Conservation (phyloP, 2,329 filamentous ascomycete species). For the Aspergillus fructus region DNA sequence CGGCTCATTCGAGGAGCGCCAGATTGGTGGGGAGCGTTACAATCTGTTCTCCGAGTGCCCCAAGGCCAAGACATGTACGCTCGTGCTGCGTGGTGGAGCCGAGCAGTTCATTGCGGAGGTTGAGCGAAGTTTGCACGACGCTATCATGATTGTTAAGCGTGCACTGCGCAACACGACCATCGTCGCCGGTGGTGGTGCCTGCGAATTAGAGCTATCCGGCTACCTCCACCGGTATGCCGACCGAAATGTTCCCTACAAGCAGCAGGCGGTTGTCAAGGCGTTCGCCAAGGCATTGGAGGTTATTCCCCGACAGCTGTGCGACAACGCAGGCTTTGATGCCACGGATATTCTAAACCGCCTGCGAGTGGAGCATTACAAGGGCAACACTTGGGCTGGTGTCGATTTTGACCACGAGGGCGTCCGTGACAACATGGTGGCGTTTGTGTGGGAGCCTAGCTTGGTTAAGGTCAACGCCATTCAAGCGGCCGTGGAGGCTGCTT, state of each 20-base stretch:
- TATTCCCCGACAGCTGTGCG: slow-evolving; percentile 93
- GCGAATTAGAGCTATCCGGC: slow-evolving; percentile 94
- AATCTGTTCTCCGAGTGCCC: slow-evolving; percentile 98
- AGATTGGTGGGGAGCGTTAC: slow-evolving; percentile 96
- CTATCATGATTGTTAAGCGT: slow-evolving; percentile 99
- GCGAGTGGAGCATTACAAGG: slow-evolving; percentile 93
- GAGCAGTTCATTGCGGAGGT: slow-evolving; percentile 99
- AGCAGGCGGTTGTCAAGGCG: slow-evolving; percentile 95
- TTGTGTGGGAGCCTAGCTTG: slow-evolving; percentile 95
- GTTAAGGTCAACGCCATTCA: slow-evolving; percentile 98
- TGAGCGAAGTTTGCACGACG: slow-evolving; percentile 94
- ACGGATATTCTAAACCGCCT: slow-evolving; percentile 97
- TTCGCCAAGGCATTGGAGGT: slow-evolving; percentile 97
- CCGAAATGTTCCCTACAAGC: slow-evolving; percentile 88
- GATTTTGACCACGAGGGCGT: slow-evolving; percentile 93
- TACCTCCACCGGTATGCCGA: slow-evolving; percentile 93
- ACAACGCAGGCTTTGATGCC: slow-evolving; percentile 97
- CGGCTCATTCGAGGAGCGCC: slow-evolving; percentile 87
- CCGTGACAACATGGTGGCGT: slow-evolving; percentile 88
- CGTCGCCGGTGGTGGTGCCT: slow-evolving; percentile 90
- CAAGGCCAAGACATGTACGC: slow-evolving; percentile 91
- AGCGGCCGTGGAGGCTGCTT: slow-evolving; percentile 91
- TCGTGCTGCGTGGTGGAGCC: slow-evolving; percentile 90
- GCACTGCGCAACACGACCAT: slow-evolving; percentile 93
- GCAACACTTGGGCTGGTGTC: slow-evolving; percentile 90